These are phyloP conservation scores for Candida frijolesensis DNA, from an alignment of 1,139 yeast genomes.

Conservation along the genomic window DNA sequence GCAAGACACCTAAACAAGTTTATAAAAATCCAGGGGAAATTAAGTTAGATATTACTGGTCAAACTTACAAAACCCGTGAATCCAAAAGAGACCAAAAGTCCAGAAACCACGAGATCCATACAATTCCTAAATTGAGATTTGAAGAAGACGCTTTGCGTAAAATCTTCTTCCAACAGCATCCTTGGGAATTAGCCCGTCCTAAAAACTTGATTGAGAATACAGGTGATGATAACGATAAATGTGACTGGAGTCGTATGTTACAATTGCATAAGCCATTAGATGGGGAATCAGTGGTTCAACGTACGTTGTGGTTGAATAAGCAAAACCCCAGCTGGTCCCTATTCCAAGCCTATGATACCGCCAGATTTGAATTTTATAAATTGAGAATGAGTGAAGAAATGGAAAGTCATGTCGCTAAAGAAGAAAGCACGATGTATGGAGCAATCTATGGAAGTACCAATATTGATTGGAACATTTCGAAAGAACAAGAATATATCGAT, in stretches of 20 bases:
- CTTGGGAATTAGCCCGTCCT: slow-evolving; percentile 98
- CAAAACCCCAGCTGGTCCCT: slow-evolving; percentile 20
- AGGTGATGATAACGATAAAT: slow-evolving; percentile 52
- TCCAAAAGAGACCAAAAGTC: slow-evolving; percentile 24
- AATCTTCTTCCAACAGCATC: slow-evolving; percentile 88
- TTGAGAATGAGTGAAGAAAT: slow-evolving; percentile 84
- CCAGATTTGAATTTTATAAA: slow-evolving; percentile 85
- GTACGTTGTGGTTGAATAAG: slow-evolving; percentile 72
- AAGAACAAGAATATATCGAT: slow-evolving; percentile 72
- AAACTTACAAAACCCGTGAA: slow-evolving; percentile 50
- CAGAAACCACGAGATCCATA: slow-evolving; percentile 39
- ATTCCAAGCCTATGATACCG: slow-evolving; percentile 76
- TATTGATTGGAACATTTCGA: slow-evolving; percentile 66
- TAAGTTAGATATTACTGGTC: background rate
- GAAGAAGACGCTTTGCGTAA: slow-evolving; percentile 83
- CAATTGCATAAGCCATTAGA: slow-evolving; percentile 77
- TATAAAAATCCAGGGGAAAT: slow-evolving; percentile 17
- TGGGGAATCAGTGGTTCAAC: slow-evolving; percentile 93
- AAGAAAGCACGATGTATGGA: slow-evolving; percentile 86
- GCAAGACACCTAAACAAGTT: slow-evolving; percentile 30
- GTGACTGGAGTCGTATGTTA: slow-evolving; percentile 78
- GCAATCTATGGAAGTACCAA: slow-evolving; percentile 61
- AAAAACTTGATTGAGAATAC: slow-evolving; percentile 77
- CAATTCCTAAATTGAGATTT: slow-evolving; percentile 65
- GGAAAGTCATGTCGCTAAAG: slow-evolving; percentile 71